Conservation (phyloP, 768 basidiomycete species). For the Boletus tomentosulus region DNA sequence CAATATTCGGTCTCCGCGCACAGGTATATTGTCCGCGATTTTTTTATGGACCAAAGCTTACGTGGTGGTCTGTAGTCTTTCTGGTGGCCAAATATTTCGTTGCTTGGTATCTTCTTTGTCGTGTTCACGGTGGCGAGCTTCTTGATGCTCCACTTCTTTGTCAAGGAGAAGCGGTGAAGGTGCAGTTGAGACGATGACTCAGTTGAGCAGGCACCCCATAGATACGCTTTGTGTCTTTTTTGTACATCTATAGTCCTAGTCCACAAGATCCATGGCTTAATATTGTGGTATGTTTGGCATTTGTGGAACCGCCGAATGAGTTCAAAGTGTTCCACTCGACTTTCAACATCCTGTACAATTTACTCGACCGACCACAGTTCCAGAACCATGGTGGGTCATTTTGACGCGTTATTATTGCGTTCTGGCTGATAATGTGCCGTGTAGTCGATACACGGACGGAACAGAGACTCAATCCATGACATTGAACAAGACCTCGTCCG, state of each 20-base stretch:
- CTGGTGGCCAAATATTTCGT: slow-evolving; percentile 96
- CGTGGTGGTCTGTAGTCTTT: slow-evolving; percentile 56
- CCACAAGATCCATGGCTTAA: neutral
- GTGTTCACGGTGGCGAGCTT: slow-evolving; percentile 75
- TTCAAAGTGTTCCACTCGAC: slow-evolving; percentile 3
- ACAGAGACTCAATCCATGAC: slow-evolving; percentile 65
- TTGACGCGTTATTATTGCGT: slow-evolving; percentile 8
- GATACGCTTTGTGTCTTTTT: neutral
- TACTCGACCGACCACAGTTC: neutral
- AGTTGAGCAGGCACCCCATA: neutral
- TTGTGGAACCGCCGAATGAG: slow-evolving; percentile 12
- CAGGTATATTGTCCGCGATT: slow-evolving; percentile 48
- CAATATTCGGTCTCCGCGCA: slow-evolving; percentile 87
- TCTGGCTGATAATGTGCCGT: neutral
- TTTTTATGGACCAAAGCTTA: slow-evolving; percentile 7
- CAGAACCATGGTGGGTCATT: slow-evolving; percentile 23
- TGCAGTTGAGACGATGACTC: neutral
- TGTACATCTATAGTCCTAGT: neutral
- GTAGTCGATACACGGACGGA: slow-evolving; percentile 47
- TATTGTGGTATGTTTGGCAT: slow-evolving; percentile 20
- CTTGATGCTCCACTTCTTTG: slow-evolving; percentile 79
- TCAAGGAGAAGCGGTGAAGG: slow-evolving; percentile 61
- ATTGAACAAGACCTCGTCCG: slow-evolving; percentile 65
- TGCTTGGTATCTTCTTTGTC: slow-evolving; percentile 84
- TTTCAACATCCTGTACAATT: slow-evolving; percentile 8